These are phyloP conservation scores for Zancudomyces culisetae DNA, from an alignment of 371 early-diverging fungal species.

Conservation along the genomic window DNA sequence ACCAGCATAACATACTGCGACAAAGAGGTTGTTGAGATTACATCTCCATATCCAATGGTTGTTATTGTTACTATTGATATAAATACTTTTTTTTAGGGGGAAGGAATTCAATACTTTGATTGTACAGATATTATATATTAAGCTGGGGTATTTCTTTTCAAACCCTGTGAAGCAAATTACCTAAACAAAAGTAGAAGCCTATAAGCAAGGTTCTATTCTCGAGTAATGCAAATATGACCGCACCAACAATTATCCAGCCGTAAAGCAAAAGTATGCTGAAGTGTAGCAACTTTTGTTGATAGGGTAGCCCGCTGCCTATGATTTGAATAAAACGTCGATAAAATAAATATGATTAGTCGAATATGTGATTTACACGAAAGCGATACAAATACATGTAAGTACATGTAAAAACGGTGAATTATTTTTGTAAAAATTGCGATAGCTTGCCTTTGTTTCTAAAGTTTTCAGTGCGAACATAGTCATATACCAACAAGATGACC, in stretches of 20 bases:
- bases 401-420: too few relatives aligned
- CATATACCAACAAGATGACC: not conserved
- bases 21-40: not conserved
- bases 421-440: too few relatives aligned
- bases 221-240: not conserved
- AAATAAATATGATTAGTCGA: too few relatives aligned
- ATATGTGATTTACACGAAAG: too few relatives aligned
- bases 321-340: too few relatives aligned
- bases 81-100: too few relatives aligned
- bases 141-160: too few relatives aligned
- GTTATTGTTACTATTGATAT: not conserved
- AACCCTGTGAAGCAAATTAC: too few relatives aligned
- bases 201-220: not conserved
- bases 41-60: not conserved
- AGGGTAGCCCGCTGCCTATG: not conserved
- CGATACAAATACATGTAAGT: too few relatives aligned
- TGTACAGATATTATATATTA: too few relatives aligned
- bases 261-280: slow-evolving; percentile 2
- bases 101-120: too few relatives aligned
- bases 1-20: not conserved
- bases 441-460: slow-evolving; percentile 5
- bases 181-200: not conserved
- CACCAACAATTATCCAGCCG: slow-evolving; percentile 1
- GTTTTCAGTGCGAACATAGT: slow-evolving; percentile 8
- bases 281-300: not conserved